Percentiles rank a stretch among this genome's conserved stretches.
Conservation (phyloP, 306 rosid species). For the Castanea crenata region DNA sequence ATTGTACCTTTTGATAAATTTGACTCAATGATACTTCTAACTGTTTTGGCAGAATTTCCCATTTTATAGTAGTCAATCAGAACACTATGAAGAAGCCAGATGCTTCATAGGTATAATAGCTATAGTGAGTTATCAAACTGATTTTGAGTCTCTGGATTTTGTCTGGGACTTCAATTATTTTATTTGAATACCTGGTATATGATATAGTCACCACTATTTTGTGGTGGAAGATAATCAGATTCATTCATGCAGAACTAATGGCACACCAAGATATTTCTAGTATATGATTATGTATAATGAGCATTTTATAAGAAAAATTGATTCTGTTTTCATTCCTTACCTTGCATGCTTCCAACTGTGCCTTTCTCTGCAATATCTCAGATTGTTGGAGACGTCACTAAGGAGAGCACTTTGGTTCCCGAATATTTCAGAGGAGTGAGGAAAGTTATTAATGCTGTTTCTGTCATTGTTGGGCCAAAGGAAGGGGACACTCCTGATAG, state of each 20-base stretch:
- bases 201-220: not conserved
- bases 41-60: not conserved
- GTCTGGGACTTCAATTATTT: not conserved
- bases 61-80: not conserved
- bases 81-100: not conserved
- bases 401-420: constrained; percentile 68
- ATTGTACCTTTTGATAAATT: not conserved
- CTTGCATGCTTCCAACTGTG: constrained; percentile 11
- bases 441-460: constrained; percentile 78
- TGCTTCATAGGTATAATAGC: not conserved
- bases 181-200: not conserved
- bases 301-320: not conserved
- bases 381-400: constrained; percentile 90
- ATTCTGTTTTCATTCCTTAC: constrained; percentile 4
- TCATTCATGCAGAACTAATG: not conserved
- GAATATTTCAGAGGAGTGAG: constrained; percentile 83
- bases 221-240: constrained; percentile 15
- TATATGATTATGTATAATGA: constrained; percentile 1
- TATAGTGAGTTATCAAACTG: not conserved
- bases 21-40: not conserved
- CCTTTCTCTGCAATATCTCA: constrained; percentile 23
- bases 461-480: constrained; percentile 97
- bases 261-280: not conserved
- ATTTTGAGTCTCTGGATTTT: not conserved
- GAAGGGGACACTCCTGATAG: constrained; percentile 98